Evolutionary conservation across 495 filamentous ascomycete genomes (phyloP), one percentile per base, ranked within the genome.

Genomic region (Jackrogersella minutella): DNA sequence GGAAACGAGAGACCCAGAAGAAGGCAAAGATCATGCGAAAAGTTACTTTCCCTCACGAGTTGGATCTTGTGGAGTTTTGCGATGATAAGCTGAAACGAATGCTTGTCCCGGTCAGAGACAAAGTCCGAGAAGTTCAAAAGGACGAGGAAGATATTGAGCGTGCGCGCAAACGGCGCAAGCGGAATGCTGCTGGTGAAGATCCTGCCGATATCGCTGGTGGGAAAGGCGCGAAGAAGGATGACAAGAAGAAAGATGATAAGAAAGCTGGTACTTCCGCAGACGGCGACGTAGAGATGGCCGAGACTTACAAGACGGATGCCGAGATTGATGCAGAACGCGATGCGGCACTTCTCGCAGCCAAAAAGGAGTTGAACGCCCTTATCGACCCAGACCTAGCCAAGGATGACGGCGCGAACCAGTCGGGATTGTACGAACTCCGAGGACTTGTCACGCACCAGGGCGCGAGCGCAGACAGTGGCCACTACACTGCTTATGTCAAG

Each of bases 11-110:
- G 58, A 91, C 90, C 6, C 88, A 94, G 74, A 98, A 98, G 84
- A 99, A 99, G 81, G 92, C 93, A 55, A 99, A 99, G 85, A 99
- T 99, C 72, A 93, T 99, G 93, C 90, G 93, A 68, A 99, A 97
- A 77, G 95, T 99, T 41, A 93, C 91, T 0, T 99, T 99, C 76
- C 94, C 93, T 14, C 86, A 88, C 44, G 96, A 99, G 77, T 81
- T 99, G 21, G 95, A 99, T 74, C 88, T 89, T 3, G 90, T 96
- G 8, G 95, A 99, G 71, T 98, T 94, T 78, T 99, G 95, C 74
- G 93, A 93, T 51, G 93, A 97, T 36, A 88, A 95, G 54, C 83
- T 99, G 44, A 86, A 85, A 74, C 88, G 91, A 69, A 85, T 89
- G 64, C 85, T 99, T 37, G 82, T 97, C 50, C 95, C 95, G 2